Percentiles rank a stretch among this genome's conserved stretches.
phyloP scores from a whole-genome alignment of 176 grass and related monocot species.

The Oryza glaberrima region DNA sequence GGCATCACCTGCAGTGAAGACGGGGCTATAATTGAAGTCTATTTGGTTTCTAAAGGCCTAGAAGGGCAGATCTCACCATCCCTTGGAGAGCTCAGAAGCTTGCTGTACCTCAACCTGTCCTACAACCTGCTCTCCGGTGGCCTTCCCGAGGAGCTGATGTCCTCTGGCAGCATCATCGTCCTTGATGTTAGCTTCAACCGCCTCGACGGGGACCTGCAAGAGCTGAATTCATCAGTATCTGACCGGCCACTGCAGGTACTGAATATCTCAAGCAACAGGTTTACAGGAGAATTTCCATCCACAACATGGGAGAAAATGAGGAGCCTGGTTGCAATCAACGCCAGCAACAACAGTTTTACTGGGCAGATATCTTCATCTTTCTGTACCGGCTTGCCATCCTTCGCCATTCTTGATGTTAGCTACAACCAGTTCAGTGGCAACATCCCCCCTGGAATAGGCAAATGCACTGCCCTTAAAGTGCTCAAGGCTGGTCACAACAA shows the following conservation, averaged over 20 bases:
- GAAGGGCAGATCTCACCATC: slow-evolving; percentile 47
- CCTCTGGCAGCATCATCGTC: not conserved
- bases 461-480: slow-evolving; percentile 2
- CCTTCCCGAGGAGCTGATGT: not conserved
- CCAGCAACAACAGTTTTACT: slow-evolving; percentile 42
- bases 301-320: not conserved
- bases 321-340: slow-evolving; percentile 29
- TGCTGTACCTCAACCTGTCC: slow-evolving; percentile 47
- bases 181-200: slow-evolving; percentile 44
- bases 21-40: not conserved
- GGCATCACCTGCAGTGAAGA: slow-evolving; percentile 41
- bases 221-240: not conserved
- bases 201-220: not conserved
- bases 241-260: not conserved
- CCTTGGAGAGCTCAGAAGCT: slow-evolving; percentile 29
- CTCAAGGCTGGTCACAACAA: slow-evolving; percentile 31
- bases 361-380: not conserved
- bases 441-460: not conserved
- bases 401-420: not conserved
- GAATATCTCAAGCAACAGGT: slow-evolving; percentile 43
- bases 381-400: not conserved
- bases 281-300: slow-evolving; percentile 21
- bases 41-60: slow-evolving; percentile 28
- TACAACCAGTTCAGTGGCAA: not conserved
- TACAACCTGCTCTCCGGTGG: slow-evolving; percentile 39